Conservation (phyloP, 2,329 filamentous ascomycete genomes). For the Neocatenulostroma microsporum region DNA sequence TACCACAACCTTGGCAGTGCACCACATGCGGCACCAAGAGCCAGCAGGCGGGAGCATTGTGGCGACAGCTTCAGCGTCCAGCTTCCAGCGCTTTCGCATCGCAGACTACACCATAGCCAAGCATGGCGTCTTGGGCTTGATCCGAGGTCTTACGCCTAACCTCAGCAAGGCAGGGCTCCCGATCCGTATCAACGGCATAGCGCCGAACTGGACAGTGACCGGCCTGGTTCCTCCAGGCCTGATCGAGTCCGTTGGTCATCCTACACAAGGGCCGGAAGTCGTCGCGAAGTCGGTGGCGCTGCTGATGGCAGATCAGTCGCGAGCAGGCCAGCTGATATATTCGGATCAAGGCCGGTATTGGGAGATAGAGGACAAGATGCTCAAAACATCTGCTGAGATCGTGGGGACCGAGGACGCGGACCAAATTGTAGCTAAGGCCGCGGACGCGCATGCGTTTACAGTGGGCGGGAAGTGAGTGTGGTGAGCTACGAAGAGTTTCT, state of each 20-base stretch:
- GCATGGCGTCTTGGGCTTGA: conserved; percentile 48
- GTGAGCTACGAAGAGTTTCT: no score
- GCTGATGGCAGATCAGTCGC: conserved; percentile 42
- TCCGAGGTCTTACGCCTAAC: conserved; percentile 40
- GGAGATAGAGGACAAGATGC: conserved; percentile 45
- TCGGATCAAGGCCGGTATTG: conserved; percentile 41
- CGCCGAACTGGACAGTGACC: conserved; percentile 50
- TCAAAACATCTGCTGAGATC: conserved; percentile 16
- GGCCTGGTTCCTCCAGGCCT: conserved; percentile 34
- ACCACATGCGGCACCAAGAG: conserved; percentile 42
- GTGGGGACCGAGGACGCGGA: no score
- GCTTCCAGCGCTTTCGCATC: conserved; percentile 44
- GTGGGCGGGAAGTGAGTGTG: no score
- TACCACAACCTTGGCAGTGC: conserved; percentile 34
- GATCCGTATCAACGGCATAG: conserved; percentile 50
- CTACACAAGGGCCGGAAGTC: conserved; percentile 36
- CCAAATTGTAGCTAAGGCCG: no score
- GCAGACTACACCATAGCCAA: conserved; percentile 51
- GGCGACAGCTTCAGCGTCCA: conserved; percentile 45
- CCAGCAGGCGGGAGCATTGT: conserved; percentile 43
- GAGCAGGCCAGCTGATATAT: conserved; percentile 49
- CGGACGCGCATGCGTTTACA: no score
- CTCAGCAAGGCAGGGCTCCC: conserved; percentile 31
- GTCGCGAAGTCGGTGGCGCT: conserved; percentile 45
- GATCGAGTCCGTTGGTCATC: conserved; percentile 29